Evolutionary conservation across 805 yeast genomes (phyloP).

Genomic region (Yarrowia bubula): DNA sequence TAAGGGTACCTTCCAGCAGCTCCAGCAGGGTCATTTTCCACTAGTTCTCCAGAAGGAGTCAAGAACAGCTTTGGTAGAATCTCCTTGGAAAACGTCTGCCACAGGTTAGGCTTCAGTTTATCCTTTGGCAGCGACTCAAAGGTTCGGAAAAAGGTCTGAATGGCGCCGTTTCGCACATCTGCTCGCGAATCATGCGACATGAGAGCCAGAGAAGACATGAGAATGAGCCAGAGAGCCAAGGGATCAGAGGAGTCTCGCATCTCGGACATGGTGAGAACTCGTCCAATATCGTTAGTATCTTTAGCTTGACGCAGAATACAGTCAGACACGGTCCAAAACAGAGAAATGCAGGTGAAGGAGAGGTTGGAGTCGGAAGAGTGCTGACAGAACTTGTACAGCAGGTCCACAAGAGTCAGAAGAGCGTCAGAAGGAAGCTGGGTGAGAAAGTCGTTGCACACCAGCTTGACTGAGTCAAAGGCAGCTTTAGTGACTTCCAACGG

Average conservation of each 20-base stretch:
- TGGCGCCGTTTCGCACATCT: conserved; percentile 85
- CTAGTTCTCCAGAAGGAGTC: conserved; percentile 7
- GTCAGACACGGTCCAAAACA: conserved; percentile 91
- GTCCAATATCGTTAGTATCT: conserved; percentile 34
- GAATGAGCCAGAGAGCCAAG: conserved; percentile 57
- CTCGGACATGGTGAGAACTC: conserved; percentile 23
- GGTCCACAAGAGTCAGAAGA: conserved; percentile 63
- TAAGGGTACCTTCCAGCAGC: conserved; percentile 17
- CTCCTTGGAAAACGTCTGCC: conserved; percentile 12
- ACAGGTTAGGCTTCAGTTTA: conserved; percentile 7
- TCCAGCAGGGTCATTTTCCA: conserved; percentile 16
- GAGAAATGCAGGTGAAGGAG: conserved; percentile 86
- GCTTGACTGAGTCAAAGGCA: conserved; percentile 78
- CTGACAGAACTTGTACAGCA: conserved; percentile 65
- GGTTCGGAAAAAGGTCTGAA: conserved; percentile 83
- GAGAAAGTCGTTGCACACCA: conserved; percentile 82
- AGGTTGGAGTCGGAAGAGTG: conserved; percentile 78
- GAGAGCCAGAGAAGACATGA: conserved; percentile 59
- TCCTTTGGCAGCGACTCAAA: conserved; percentile 46
- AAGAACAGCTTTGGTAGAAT: conserved; percentile 9
- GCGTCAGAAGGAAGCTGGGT: conserved; percentile 66
- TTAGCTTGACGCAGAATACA: conserved; percentile 43
- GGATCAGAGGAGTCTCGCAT: conserved; percentile 31
- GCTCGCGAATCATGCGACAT: conserved; percentile 64
- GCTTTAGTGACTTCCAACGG: conserved; percentile 54